Conservation (phyloP, 352 stramenopile genomes). For the Peronospora farinosa region DNA sequence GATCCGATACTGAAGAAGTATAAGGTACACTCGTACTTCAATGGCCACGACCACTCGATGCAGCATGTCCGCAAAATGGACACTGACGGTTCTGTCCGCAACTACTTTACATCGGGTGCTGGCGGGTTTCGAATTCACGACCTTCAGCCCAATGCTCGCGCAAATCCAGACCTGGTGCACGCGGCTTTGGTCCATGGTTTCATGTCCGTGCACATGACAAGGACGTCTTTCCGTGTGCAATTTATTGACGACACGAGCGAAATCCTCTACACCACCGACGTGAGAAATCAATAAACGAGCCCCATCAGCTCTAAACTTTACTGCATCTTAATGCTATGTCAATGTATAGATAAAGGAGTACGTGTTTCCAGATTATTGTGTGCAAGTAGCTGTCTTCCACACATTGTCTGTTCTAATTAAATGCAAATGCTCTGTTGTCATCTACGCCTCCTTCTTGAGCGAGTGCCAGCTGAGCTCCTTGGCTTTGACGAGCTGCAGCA, state of each 20-base stretch:
- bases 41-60: slow-evolving; percentile 79
- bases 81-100: slow-evolving; percentile 34
- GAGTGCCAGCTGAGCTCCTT: slow-evolving; percentile 77
- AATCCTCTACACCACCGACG: slow-evolving; percentile 76
- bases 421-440: slow-evolving; percentile 6
- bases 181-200: slow-evolving; percentile 82
- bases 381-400: slow-evolving; percentile 8
- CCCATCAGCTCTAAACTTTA: background rate
- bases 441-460: slow-evolving; percentile 75
- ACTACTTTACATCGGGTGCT: slow-evolving; percentile 80
- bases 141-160: slow-evolving; percentile 57
- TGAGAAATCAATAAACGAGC: slow-evolving; percentile 38
- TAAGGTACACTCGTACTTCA: slow-evolving; percentile 84
- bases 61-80: slow-evolving; percentile 67
- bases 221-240: slow-evolving; percentile 63
- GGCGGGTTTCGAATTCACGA: slow-evolving; percentile 67
- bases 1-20: slow-evolving; percentile 75
- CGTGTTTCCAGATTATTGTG: slow-evolving; percentile 22
- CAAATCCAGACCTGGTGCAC: slow-evolving; percentile 65
- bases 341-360: slow-evolving; percentile 26
- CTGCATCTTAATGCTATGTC: background rate
- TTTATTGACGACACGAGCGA: slow-evolving; percentile 61
- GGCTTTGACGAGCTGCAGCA: slow-evolving; percentile 68
- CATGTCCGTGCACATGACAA: slow-evolving; percentile 73
- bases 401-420: slow-evolving; percentile 25